Percentiles rank a stretch among this genome's conserved stretches.
Conservation (phyloP, 1,284 basidiomycete species). For the Phylloboletellus chloephorus region DNA sequence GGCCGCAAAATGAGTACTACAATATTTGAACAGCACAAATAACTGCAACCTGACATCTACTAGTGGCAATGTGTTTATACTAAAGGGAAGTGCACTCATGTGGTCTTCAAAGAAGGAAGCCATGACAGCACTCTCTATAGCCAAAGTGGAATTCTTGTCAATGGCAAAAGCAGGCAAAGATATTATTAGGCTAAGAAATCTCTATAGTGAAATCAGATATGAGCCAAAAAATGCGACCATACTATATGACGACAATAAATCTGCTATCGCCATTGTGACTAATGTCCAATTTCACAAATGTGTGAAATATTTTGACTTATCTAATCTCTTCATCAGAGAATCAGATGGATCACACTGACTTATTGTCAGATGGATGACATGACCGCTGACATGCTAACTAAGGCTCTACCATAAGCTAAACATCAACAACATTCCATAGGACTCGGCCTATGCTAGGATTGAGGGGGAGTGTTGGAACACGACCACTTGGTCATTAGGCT, state of each 20-base stretch:
- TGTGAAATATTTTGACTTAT: too few relatives aligned
- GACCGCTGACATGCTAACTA: too few relatives aligned
- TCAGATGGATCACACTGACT: too few relatives aligned
- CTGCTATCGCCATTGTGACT: background rate
- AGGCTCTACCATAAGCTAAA: too few relatives aligned
- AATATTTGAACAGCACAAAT: slow-evolving; percentile 2
- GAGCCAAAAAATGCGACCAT: background rate
- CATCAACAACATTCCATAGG: too few relatives aligned
- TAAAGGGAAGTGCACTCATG: background rate
- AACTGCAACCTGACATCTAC: background rate
- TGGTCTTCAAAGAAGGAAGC: background rate
- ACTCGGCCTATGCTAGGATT: too few relatives aligned
- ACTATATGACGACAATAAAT: background rate
- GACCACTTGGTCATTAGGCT: too few relatives aligned
- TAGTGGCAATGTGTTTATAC: background rate
- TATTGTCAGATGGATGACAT: too few relatives aligned
- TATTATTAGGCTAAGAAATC: background rate
- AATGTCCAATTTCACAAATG: too few relatives aligned
- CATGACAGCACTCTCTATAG: background rate
- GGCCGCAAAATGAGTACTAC: background rate
- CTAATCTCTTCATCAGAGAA: too few relatives aligned
- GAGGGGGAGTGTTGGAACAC: too few relatives aligned
- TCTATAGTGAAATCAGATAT: background rate
- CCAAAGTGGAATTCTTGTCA: background rate
- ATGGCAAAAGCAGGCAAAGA: background rate